Base-by-base conservation (phyloP, 192 early-diverging fungal genomes). In the Coemansia asiatica region DNA sequence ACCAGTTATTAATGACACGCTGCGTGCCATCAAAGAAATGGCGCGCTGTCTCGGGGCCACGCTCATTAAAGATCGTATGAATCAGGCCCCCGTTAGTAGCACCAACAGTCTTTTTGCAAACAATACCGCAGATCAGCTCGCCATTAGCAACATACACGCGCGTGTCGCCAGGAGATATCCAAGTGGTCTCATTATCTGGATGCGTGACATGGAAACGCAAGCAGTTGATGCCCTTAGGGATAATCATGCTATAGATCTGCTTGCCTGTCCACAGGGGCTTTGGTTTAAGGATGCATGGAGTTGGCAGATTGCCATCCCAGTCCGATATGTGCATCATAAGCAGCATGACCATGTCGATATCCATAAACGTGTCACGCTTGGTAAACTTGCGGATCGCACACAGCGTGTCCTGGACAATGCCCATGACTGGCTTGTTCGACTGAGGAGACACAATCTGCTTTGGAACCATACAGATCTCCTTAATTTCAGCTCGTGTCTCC, bases 361-460 rank as follows among this genome's bases (percentile, higher is more conserved):
- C 76, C 66, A 98, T 51, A 76, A 99, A 92, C 29, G 86, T 92
- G 84, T 99, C 95, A 48, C 97, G 90, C 72, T 88, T 87, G 15
- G 96, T 98, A 63, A 99, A 97, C 83, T 92, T 96, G 69, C 94
- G 88, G 67, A 97, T 88, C 47, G 92, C 97, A 75, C 92, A 95
- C 36, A 99, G 88, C 7, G 95, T 96, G 71, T 99, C 97, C 82
- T 99, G 97, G 31, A 99, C 97, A 80, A 99, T 99, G 71, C 97
- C 97, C 97, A 99, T 99, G 68, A 96, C 93, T 2, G 97, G 97
- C 60, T 92, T 92, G 83, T 98, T 97, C 38, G 93, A 92, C 81
- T 99, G 95, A 3, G 97, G 96, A 28, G 94, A 94, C 4, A 99
- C 89, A 73, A 99, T 94, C 82, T 98, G 94, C 69, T 89, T 90